A percentile compares a stretch with the other conserved stretches of the same genome.
Evolutionary conservation across 2,329 filamentous ascomycete genomes (phyloP).

Genomic region (Claviceps pazoutovae): DNA sequence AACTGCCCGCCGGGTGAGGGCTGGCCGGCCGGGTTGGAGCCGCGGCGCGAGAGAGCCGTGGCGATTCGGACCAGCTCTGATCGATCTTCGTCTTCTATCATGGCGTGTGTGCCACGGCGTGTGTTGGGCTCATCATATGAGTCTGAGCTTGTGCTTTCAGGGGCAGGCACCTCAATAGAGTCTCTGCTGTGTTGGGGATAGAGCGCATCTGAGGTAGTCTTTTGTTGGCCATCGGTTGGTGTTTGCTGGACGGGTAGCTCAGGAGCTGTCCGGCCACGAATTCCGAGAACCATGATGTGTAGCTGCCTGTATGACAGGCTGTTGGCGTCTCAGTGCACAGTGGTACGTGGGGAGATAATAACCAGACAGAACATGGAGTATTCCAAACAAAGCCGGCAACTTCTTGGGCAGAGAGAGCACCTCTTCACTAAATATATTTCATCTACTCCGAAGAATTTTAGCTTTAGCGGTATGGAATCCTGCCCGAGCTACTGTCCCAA

Average conservation of each 20-base stretch:
- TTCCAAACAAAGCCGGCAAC: background rate
- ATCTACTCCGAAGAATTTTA: background rate
- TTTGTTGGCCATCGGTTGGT: background rate
- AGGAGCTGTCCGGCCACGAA: background rate
- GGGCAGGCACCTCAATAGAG: background rate
- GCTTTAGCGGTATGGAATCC: background rate
- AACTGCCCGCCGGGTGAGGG: slow-evolving; percentile 8
- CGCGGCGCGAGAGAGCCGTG: slow-evolving; percentile 23
- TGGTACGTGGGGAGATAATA: background rate
- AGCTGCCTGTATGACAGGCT: background rate
- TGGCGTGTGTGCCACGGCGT: slow-evolving; percentile 5
- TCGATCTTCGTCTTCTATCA: slow-evolving; percentile 20
- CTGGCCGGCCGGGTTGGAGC: slow-evolving; percentile 13
- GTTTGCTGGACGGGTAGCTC: background rate
- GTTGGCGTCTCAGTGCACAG: background rate
- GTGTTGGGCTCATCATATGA: slow-evolving; percentile 4
- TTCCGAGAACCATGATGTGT: slow-evolving; percentile 1
- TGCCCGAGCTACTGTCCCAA: no score
- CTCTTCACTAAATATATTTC: background rate
- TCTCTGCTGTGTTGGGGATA: background rate
- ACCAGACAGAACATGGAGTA: background rate
- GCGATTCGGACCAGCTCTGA: slow-evolving; percentile 26
- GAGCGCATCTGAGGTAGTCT: background rate
- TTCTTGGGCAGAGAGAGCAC: background rate
- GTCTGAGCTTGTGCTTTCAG: background rate